Evolutionary conservation across 1,284 basidiomycete species (phyloP).

Genomic region (Marasmius tenuissimus): DNA sequence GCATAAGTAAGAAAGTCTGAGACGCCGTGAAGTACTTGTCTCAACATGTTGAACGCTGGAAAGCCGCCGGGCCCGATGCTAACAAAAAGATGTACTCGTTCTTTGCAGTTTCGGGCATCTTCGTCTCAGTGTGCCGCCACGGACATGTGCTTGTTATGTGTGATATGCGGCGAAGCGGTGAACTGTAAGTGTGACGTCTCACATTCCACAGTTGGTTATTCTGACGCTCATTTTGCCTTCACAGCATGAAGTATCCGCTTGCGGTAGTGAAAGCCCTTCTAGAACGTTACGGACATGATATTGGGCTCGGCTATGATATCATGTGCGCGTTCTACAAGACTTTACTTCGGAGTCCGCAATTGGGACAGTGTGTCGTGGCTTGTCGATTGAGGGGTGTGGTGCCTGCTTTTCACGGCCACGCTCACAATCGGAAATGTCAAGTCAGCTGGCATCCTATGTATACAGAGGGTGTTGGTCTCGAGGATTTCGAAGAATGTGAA

Average conservation of each 20-base stretch:
- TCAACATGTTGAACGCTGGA: slow-evolving; percentile 24
- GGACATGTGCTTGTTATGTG: slow-evolving; percentile 28
- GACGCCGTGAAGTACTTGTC: too few species aligned
- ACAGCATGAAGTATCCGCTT: slow-evolving; percentile 7
- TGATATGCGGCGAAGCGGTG: slow-evolving; percentile 36
- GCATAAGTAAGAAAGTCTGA: too few species aligned
- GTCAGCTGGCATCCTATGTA: slow-evolving; percentile 27
- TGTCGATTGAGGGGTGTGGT: slow-evolving; percentile 19
- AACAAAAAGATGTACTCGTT: neutral
- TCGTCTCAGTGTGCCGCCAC: slow-evolving; percentile 30
- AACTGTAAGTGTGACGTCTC: slow-evolving; percentile 33
- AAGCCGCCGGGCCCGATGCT: slow-evolving; percentile 28
- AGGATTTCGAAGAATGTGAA: slow-evolving; percentile 34
- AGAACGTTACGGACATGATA: neutral
- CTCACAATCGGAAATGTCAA: slow-evolving; percentile 34
- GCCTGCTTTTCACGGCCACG: slow-evolving; percentile 29
- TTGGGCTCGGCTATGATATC: slow-evolving; percentile 4
- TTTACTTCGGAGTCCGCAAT: neutral
- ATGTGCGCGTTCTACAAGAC: neutral
- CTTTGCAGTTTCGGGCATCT: slow-evolving; percentile 26
- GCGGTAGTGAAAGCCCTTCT: neutral
- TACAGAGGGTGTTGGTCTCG: slow-evolving; percentile 29
- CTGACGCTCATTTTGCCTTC: too few species aligned
- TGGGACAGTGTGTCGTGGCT: slow-evolving; percentile 21
- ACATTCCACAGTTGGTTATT: too few species aligned